Conservation (phyloP, 1,139 yeast species). For the Pneumocystis canis region DNA sequence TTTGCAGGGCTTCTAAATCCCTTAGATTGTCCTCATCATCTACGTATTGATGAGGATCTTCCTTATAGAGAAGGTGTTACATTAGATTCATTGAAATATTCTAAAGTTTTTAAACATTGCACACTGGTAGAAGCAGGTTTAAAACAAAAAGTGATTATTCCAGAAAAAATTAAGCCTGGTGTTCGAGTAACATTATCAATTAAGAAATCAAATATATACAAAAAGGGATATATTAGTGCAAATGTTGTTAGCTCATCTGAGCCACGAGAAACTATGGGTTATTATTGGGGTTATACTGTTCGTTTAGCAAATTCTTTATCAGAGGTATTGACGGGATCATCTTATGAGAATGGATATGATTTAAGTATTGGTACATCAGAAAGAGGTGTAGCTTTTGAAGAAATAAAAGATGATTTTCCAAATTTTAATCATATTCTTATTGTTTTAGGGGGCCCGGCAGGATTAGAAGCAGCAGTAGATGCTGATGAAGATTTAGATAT, state of each 20-base stretch:
- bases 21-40: conserved; percentile 11
- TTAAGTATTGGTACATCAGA: conserved; percentile 7
- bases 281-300: conserved; percentile 14
- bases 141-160: conserved; percentile 4
- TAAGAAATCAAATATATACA: conserved; percentile 1
- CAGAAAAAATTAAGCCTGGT: conserved; percentile 9
- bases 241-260: conserved; percentile 10
- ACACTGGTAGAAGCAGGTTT: conserved; percentile 11
- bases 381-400: conserved; percentile 6
- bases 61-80: conserved; percentile 12
- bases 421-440: conserved; percentile 9
- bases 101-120: not conserved
- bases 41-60: conserved; percentile 7
- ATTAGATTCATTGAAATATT: not conserved
- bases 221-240: conserved; percentile 7
- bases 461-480: conserved; percentile 8
- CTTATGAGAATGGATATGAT: conserved; percentile 1
- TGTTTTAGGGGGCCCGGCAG: conserved; percentile 12
- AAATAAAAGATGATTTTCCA: conserved; percentile 5
- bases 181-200: conserved; percentile 7
- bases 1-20: conserved; percentile 11
- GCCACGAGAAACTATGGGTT: conserved; percentile 12
- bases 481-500: conserved; percentile 7
- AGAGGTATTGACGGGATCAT: conserved; percentile 11
- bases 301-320: conserved; percentile 12